Percentiles rank a stretch among this genome's conserved stretches.
These are phyloP conservation scores for Fraxinus baroniana DNA, from an alignment of 305 asterid genomes.

Conservation along the genomic window DNA sequence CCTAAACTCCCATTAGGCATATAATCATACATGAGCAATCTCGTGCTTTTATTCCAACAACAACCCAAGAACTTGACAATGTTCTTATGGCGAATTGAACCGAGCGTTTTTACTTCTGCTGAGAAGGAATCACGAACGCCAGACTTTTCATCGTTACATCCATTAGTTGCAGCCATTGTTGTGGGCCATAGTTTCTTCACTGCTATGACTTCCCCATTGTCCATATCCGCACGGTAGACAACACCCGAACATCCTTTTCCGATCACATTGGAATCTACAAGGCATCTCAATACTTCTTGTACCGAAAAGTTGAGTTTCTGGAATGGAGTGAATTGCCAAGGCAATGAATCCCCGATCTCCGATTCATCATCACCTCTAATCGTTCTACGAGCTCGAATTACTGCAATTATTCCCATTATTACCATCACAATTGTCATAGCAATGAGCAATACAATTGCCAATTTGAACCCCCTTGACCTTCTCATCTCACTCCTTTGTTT, in stretches of 20 bases:
- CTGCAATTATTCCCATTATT: constrained; percentile 55
- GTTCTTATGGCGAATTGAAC: constrained; percentile 78
- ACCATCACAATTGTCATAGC: constrained; percentile 47
- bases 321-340: constrained; percentile 80
- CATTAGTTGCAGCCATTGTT: constrained; percentile 29
- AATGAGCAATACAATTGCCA: constrained; percentile 53
- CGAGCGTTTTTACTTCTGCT: constrained; percentile 72
- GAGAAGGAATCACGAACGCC: constrained; percentile 75
- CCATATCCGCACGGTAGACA: constrained; percentile 71
- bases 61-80: constrained; percentile 78
- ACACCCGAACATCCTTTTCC: constrained; percentile 96
- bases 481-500: constrained; percentile 14
- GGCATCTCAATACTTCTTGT: constrained; percentile 54
- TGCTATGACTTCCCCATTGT: constrained; percentile 66
- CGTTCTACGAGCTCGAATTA: constrained; percentile 47
- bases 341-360: constrained; percentile 52
- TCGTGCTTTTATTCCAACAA: constrained; percentile 67
- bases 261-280: constrained; percentile 67
- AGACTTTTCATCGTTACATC: constrained; percentile 26
- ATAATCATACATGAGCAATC: constrained; percentile 79
- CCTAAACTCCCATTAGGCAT: constrained; percentile 89
- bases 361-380: constrained; percentile 52
- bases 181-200: constrained; percentile 82
- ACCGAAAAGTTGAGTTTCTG: constrained; percentile 68
- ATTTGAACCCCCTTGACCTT: constrained; percentile 57